Base-by-base conservation (phyloP, 768 basidiomycete species). In the Boletus speciosus region DNA sequence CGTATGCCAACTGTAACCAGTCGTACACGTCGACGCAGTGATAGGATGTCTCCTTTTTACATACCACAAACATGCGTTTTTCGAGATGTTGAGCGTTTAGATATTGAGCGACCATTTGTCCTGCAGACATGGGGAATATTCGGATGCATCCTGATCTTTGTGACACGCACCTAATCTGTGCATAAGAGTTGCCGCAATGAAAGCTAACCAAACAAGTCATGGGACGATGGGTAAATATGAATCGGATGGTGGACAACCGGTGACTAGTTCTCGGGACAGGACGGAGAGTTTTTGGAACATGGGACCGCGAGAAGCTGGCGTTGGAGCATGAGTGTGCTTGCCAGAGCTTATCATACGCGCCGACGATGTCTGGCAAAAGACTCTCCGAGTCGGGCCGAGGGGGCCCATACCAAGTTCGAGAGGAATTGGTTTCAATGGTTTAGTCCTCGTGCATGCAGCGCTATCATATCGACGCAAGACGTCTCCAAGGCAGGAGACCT, bases 11-110 rank as follows among this genome's bases (percentile, higher is more conserved):
- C 61, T 89, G 88, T 60, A 60, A 68, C n/a, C 68, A 61, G 40
- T 84, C 84, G 3, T 88, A 83, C 56, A 83, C 83, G 11, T 86
- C 84, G 40, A 79, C 79, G 6, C 78, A 81, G 65, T 70, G 27
- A 61, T 7, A 2, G 23, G 41, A 27, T 15, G 19, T 16, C 1
- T 27, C 25, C 12, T 37, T 47, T 10, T 27, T 36, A n/a, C 47
- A 16, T 37, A 14, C 36, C 36, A 4, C 1, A 3, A 11, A 27
- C 16, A 10, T 11, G 15, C 3, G 4, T 29, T 14, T 27, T 14
- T 29, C 19, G 36, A n/a, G n/a, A 19, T 29, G 16, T 31, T 5
- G 11, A 45, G 11, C 1, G 9, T 12, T 4, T 2, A 37, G 7
- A 48, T 37, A 2, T 14, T 3, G 46, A 35, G 9, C 15, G 8